Evolutionary conservation across 306 rosid genomes (phyloP).

Genomic region (Vigna trinervia): DNA sequence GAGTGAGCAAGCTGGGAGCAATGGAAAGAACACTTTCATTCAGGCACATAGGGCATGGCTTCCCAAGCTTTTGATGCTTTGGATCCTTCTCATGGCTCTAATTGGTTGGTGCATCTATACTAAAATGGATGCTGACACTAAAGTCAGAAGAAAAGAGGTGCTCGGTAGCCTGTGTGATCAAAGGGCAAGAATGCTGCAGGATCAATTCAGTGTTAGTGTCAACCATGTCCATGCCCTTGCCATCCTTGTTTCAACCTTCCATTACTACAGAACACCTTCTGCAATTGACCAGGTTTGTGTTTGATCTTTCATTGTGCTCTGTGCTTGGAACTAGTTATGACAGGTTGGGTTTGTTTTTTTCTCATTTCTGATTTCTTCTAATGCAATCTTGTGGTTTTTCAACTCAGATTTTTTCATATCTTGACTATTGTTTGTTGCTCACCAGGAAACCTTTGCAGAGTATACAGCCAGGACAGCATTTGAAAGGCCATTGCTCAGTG

Average conservation of each 20-base stretch:
- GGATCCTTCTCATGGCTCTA: slow-evolving; percentile 67
- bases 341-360: background rate
- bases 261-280: slow-evolving; percentile 84
- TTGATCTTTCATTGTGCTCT: slow-evolving; percentile 29
- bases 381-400: background rate
- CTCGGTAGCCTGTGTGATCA: slow-evolving; percentile 93
- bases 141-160: slow-evolving; percentile 79
- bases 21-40: slow-evolving; percentile 75
- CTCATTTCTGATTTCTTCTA: slow-evolving; percentile 21
- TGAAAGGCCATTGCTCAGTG: slow-evolving; percentile 93
- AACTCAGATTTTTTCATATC: background rate
- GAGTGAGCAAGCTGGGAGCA: slow-evolving; percentile 72
- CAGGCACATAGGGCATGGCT: slow-evolving; percentile 82
- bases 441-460: slow-evolving; percentile 91
- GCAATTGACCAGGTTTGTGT: slow-evolving; percentile 95
- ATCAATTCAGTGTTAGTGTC: slow-evolving; percentile 94
- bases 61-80: slow-evolving; percentile 64
- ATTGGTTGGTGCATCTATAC: slow-evolving; percentile 60
- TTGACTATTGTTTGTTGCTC: slow-evolving; percentile 26
- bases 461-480: slow-evolving; percentile 96
- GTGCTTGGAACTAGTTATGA: slow-evolving; percentile 14
- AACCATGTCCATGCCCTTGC: slow-evolving; percentile 98
- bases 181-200: slow-evolving; percentile 98
- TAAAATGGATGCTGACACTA: slow-evolving; percentile 78
- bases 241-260: slow-evolving; percentile 94